Evolutionary conservation across 2,329 filamentous ascomycete genomes (phyloP).

Genomic region (Hypoxylon sp.): DNA sequence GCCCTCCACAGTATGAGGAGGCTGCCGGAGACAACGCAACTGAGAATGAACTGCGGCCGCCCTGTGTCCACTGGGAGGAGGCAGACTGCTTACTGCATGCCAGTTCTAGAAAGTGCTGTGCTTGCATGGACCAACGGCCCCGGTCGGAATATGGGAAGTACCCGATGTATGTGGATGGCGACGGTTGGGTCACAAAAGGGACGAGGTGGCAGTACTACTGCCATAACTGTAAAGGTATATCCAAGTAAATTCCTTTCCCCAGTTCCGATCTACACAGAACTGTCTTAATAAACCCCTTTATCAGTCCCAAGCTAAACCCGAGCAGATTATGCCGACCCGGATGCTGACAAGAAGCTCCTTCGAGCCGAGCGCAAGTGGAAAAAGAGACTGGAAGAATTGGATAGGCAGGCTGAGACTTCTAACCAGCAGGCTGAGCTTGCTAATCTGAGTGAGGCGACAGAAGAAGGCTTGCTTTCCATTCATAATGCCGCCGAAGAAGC

Average conservation of each 20-base stretch:
- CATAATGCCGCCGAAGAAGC: too few species aligned
- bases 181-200: constrained; percentile 34
- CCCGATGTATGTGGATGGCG: constrained; percentile 34
- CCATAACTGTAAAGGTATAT: constrained; percentile 30
- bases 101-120: constrained; percentile 29
- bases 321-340: constrained; percentile 31
- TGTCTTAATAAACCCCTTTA: neutral
- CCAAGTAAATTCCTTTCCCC: neutral
- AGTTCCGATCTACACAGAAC: neutral
- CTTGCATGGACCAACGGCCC: constrained; percentile 34
- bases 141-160: constrained; percentile 30
- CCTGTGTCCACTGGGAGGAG: constrained; percentile 31
- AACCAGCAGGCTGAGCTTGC: too few species aligned
- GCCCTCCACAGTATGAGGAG: constrained; percentile 23
- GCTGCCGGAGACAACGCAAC: neutral
- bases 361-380: constrained; percentile 25
- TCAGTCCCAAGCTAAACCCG: neutral
- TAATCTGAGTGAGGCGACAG: too few species aligned
- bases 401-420: neutral
- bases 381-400: constrained; percentile 1
- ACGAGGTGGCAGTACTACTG: constrained; percentile 40
- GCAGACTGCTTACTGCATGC: constrained; percentile 16
- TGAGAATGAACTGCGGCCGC: constrained; percentile 4
- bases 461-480: too few species aligned
- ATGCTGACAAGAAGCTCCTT: constrained; percentile 11